These are phyloP conservation scores for Coemansia sp. DNA, from an alignment of 192 early-diverging fungal species.

Conservation along the genomic window DNA sequence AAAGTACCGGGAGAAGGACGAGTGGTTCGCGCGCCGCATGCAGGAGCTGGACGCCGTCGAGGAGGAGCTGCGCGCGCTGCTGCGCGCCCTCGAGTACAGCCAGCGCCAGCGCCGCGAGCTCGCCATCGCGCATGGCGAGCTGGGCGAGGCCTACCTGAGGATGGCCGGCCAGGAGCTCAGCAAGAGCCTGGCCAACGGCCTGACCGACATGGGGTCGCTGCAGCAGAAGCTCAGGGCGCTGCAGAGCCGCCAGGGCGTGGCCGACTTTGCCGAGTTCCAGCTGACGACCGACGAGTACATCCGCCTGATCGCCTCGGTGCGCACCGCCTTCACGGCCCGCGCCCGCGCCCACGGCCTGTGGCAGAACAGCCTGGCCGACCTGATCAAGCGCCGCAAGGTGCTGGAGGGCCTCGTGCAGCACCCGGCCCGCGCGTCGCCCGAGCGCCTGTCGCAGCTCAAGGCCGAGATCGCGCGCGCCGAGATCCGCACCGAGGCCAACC, in stretches of 20 bases:
- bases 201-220: conserved; percentile 73
- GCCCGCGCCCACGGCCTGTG: conserved; percentile 64
- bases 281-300: conserved; percentile 87
- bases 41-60: conserved; percentile 75
- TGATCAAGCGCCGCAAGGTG: conserved; percentile 65
- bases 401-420: conserved; percentile 63
- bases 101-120: conserved; percentile 73
- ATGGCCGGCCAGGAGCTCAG: conserved; percentile 73
- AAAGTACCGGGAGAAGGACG: conserved; percentile 73
- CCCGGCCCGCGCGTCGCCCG: conserved; percentile 24
- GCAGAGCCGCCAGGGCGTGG: conserved; percentile 73
- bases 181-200: conserved; percentile 61
- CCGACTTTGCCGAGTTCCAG: conserved; percentile 72
- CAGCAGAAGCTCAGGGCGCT: conserved; percentile 77
- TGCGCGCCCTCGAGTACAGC: conserved; percentile 75
- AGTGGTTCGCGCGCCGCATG: conserved; percentile 75
- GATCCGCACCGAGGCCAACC: conserved; percentile 47
- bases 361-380: conserved; percentile 67
- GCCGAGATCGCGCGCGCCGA: conserved; percentile 47
- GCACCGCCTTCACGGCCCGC: conserved; percentile 75
- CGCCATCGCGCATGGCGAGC: conserved; percentile 67
- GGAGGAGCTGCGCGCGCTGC: conserved; percentile 70
- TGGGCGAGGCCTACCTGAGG: conserved; percentile 74
- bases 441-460: conserved; percentile 47
- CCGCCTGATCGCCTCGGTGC: conserved; percentile 79